Conservation (phyloP, 2,329 filamentous ascomycete genomes). For the Immersiporthe knoxdaviesiana region DNA sequence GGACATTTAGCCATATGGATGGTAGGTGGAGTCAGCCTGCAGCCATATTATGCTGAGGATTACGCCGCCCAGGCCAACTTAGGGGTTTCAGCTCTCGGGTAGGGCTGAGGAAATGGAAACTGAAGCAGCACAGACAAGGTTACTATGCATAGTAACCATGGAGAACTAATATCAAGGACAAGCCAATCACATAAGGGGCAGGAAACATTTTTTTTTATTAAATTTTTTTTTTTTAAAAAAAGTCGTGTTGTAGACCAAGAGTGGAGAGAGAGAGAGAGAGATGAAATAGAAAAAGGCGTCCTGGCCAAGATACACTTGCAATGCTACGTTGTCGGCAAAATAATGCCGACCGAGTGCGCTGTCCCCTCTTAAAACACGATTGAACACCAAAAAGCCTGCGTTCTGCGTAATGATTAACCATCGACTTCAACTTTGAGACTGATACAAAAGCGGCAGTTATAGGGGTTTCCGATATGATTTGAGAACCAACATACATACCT, state of each 20-base stretch:
- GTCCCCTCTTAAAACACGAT: background rate
- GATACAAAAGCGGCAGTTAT: background rate
- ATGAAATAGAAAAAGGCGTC: background rate
- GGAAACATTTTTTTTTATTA: no score
- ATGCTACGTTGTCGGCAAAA: background rate
- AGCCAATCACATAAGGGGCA: background rate
- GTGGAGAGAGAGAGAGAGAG: no score
- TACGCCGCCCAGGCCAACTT: background rate
- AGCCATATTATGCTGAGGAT: background rate
- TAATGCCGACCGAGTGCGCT: background rate
- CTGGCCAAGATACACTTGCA: no score
- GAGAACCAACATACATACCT: background rate
- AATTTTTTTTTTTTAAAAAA: no score
- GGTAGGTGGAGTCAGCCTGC: background rate
- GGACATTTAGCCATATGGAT: background rate
- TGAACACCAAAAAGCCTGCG: background rate
- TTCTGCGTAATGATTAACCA: background rate
- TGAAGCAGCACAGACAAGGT: background rate
- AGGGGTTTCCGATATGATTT: background rate
- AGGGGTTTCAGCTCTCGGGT: background rate
- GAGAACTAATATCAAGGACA: background rate
- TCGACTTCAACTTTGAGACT: background rate
- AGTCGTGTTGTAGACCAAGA: background rate
- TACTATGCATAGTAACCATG: background rate
- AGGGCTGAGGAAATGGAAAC: background rate